Evolutionary conservation across 805 yeast species (phyloP).

Genomic region (Candida silvicultrix): DNA sequence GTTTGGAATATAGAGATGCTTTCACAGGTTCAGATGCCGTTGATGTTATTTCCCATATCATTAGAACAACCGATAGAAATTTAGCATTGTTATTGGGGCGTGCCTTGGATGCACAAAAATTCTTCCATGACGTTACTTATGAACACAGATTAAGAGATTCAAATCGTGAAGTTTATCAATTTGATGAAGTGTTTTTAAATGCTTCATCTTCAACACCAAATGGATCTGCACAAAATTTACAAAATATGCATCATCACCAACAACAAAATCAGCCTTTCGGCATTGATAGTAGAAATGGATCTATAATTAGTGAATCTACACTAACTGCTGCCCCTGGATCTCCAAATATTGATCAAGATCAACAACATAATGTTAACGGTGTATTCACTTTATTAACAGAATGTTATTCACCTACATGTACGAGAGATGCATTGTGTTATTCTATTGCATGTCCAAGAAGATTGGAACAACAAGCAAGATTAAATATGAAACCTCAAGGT

Average conservation of each 20-base stretch:
- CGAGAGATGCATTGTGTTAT: slow-evolving; percentile 81
- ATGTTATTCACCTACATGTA: slow-evolving; percentile 96
- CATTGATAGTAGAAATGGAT: slow-evolving; percentile 8
- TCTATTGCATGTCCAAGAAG: slow-evolving; percentile 96
- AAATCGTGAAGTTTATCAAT: slow-evolving; percentile 79
- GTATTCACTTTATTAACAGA: slow-evolving; percentile 89
- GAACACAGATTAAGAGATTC: slow-evolving; percentile 91
- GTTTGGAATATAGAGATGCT: slow-evolving; percentile 85
- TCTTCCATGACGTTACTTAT: slow-evolving; percentile 92
- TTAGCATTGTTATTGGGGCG: slow-evolving; percentile 85
- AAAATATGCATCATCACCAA: slow-evolving; percentile 19
- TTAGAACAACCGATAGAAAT: slow-evolving; percentile 86
- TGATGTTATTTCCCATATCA: slow-evolving; percentile 78
- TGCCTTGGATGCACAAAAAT: slow-evolving; percentile 87
- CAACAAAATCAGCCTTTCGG: neutral
- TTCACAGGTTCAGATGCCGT: slow-evolving; percentile 94
- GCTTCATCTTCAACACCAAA: slow-evolving; percentile 12
- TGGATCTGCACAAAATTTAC: slow-evolving; percentile 21
- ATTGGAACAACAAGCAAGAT: slow-evolving; percentile 89
- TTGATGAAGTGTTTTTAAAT: slow-evolving; percentile 50
- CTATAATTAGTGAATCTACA: slow-evolving; percentile 18
- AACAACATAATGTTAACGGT: slow-evolving; percentile 58
- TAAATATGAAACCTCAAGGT: slow-evolving; percentile 83
- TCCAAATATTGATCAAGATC: slow-evolving; percentile 6
- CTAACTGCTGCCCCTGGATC: slow-evolving; percentile 2